A percentile compares a stretch with the other conserved stretches of the same genome.
Conservation (phyloP, 2,329 filamentous ascomycete genomes). For the Diaporthe sp. region DNA sequence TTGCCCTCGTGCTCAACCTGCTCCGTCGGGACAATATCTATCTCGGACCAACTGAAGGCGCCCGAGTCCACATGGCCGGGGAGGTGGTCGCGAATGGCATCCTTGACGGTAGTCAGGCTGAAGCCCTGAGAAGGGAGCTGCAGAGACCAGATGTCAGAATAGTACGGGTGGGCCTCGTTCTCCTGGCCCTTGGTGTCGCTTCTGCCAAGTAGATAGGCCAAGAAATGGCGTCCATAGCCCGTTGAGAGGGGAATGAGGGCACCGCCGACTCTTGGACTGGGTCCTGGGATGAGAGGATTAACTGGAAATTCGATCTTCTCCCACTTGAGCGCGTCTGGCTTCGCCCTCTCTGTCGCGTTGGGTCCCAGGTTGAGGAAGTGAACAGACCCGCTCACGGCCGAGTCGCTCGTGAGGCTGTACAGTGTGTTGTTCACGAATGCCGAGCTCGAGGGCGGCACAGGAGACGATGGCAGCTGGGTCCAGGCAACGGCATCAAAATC, state of each 20-base stretch:
- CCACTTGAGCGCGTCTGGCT: conserved; percentile 52
- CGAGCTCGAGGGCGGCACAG: conserved; percentile 55
- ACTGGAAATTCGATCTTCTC: conserved; percentile 53
- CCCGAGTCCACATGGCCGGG: conserved; percentile 58
- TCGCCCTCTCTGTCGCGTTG: conserved; percentile 49
- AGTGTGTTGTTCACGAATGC: conserved; percentile 60
- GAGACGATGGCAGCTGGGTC: conserved; percentile 62
- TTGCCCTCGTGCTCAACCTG: conserved; percentile 59
- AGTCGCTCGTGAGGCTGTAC: conserved; percentile 60
- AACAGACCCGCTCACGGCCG: conserved; percentile 52
- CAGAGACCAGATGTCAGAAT: conserved; percentile 65
- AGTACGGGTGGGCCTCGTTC: conserved; percentile 44
- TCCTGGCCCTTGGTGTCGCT: conserved; percentile 23
- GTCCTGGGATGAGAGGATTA: conserved; percentile 56
- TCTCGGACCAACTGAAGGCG: conserved; percentile 64
- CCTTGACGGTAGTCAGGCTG: conserved; percentile 64
- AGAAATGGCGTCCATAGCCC: conserved; percentile 65
- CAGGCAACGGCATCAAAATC: conserved; percentile 63
- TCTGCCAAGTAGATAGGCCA: conserved; percentile 65
- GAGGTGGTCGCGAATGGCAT: conserved; percentile 60
- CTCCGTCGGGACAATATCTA: conserved; percentile 60
- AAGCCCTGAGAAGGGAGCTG: conserved; percentile 63
- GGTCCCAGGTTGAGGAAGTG: conserved; percentile 53
- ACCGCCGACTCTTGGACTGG: conserved; percentile 57
- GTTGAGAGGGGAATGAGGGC: conserved; percentile 62